Evolutionary conservation across 1,139 yeast genomes (phyloP).

Genomic region (Debaryomyces coudertii): DNA sequence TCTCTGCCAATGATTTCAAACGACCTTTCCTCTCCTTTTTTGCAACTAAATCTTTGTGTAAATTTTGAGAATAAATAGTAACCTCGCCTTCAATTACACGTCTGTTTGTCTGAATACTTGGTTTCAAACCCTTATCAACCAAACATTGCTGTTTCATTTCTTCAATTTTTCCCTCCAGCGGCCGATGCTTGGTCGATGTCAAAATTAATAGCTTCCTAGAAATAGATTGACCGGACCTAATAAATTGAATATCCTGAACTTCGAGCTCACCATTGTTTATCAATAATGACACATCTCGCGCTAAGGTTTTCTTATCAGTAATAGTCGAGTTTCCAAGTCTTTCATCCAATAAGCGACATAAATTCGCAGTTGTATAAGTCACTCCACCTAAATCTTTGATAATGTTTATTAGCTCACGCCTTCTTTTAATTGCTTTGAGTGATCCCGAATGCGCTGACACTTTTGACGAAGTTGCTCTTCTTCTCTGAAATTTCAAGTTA

Average conservation of each 20-base stretch:
- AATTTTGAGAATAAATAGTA: conserved; percentile 23
- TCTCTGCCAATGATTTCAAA: conserved; percentile 25
- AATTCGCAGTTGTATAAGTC: conserved; percentile 36
- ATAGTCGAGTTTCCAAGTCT: conserved; percentile 36
- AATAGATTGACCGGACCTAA: conserved; percentile 33
- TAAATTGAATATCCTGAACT: conserved; percentile 29
- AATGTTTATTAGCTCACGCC: conserved; percentile 36
- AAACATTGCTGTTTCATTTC: conserved; percentile 28
- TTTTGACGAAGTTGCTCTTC: conserved; percentile 1
- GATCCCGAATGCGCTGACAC: conserved; percentile 15
- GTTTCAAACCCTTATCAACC: conserved; percentile 27
- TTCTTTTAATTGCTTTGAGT: conserved; percentile 35
- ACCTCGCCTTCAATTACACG: conserved; percentile 38
- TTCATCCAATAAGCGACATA: conserved; percentile 41
- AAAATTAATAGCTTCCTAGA: conserved; percentile 40
- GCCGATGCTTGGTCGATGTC: conserved; percentile 30
- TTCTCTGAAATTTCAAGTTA: conserved; percentile 7
- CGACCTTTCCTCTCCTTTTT: conserved; percentile 20
- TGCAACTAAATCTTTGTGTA: conserved; percentile 13
- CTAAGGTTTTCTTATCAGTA: conserved; percentile 52
- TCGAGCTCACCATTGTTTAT: conserved; percentile 30
- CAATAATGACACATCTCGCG: conserved; percentile 43
- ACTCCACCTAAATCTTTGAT: conserved; percentile 49
- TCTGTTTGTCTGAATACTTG: conserved; percentile 15
- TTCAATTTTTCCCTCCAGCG: conserved; percentile 33